Evolutionary conservation across 1,284 basidiomycete genomes (phyloP), one percentile per base, ranked within the genome.

Genomic region (Thecaphora frezii): DNA sequence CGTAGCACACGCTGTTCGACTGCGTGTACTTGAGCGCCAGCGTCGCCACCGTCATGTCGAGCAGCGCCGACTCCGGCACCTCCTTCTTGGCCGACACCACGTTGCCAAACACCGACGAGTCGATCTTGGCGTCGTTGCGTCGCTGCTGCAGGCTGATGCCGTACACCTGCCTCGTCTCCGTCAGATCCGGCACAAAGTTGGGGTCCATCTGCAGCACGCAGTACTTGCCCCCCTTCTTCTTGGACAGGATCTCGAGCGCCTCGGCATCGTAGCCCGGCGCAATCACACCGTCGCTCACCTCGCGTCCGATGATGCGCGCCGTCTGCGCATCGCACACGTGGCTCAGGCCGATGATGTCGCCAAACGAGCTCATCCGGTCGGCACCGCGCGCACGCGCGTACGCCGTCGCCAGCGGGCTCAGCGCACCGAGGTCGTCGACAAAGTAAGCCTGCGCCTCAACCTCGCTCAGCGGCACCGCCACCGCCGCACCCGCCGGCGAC

Each of bases 141-240:
- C 86, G 86, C 81, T 99, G 94, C 80, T 93, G 91, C 41, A 99
- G 83, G 67, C 87, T 86, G 58, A 99, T 85, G 45, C 94, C 94
- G 74, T 91, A 97, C 5, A 98, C 94, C 79, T 97, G 93, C 54
- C 93, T 88, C 14, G 91, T 94, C 83, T 99, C 96, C 39, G 89
- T 54, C 30, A 54, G 51, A 24, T 53, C 59, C 4, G 76, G 76
- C 53, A 64, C 71, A 58, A 67, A 78, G 25, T 60, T 49, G 9
- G 73, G 60, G 62, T 77, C 75, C 64, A 78, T 77, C 58, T 77
- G 85, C 22, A 99, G 85, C 16, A 98, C 91, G 74, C 94, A 98
- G 84, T 99, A 99, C 81, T 98, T 98, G 49, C 94, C 96, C 24
- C 86, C 91, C 83, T 99, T 99, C 85, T 99, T 99, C 84, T 96